phyloP scores from a whole-genome alignment of 108 stramenopile species.

The Pelagomonas calceolata region DNA sequence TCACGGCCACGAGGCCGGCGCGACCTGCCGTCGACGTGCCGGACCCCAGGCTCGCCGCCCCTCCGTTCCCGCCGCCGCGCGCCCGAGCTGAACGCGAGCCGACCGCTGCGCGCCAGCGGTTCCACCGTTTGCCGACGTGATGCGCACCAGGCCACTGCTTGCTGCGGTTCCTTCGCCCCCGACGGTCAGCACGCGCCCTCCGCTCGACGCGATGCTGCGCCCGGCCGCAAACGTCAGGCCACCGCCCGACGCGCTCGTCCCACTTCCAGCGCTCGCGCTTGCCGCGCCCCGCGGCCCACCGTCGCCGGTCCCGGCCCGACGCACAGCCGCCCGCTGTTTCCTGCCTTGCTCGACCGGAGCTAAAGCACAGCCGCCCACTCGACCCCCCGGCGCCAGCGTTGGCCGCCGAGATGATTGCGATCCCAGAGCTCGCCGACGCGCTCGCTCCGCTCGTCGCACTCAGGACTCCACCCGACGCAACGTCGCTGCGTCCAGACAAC shows the following conservation, averaged over 20 bases:
- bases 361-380: conserved; percentile 20
- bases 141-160: neutral
- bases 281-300: conserved; percentile 28
- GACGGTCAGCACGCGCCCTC: neutral
- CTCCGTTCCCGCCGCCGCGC: neutral
- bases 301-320: conserved; percentile 24
- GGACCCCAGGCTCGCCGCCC: neutral
- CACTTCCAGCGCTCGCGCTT: conserved; percentile 26
- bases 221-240: neutral
- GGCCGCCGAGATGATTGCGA: conserved; percentile 5
- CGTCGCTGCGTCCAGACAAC: neutral
- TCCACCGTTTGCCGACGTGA: neutral
- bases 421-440: conserved; percentile 17
- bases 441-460: neutral
- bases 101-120: neutral
- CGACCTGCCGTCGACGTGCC: neutral
- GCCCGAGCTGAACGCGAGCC: neutral
- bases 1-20: neutral
- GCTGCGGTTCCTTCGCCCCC: neutral
- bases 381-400: conserved; percentile 31
- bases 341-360: conserved; percentile 24
- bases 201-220: neutral
- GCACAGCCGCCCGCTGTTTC: conserved; percentile 20
- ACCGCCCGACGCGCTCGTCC: neutral
- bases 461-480: neutral